A percentile compares a stretch with the other conserved stretches of the same genome.
Conservation (phyloP, 1,284 basidiomycete genomes). For the Agaricales sp. region DNA sequence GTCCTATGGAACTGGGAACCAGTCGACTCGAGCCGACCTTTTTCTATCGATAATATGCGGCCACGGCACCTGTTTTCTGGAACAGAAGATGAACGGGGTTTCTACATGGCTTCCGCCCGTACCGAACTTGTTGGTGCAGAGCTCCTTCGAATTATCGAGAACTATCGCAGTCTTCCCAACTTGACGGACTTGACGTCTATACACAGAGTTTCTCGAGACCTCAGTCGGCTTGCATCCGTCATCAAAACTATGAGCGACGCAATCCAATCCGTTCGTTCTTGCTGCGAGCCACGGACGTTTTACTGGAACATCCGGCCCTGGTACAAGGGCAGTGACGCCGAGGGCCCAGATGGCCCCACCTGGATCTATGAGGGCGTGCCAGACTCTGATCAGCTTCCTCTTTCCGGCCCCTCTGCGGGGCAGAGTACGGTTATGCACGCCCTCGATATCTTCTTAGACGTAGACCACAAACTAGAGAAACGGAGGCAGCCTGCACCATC, state of each 20-base stretch:
- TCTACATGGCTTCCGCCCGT: slow-evolving; percentile 79
- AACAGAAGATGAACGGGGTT: slow-evolving; percentile 77
- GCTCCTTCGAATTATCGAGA: slow-evolving; percentile 82
- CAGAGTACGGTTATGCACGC: slow-evolving; percentile 88
- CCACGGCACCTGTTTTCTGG: slow-evolving; percentile 76
- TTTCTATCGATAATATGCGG: slow-evolving; percentile 52
- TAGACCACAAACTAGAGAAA: slow-evolving; percentile 74
- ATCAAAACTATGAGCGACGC: slow-evolving; percentile 68
- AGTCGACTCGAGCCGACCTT: slow-evolving; percentile 39
- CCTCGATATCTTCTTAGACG: slow-evolving; percentile 71
- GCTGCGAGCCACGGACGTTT: slow-evolving; percentile 82
- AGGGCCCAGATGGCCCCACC: slow-evolving; percentile 37
- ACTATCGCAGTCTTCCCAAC: slow-evolving; percentile 66
- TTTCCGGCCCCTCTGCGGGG: slow-evolving; percentile 88
- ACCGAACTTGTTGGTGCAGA: slow-evolving; percentile 85
- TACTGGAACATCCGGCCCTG: slow-evolving; percentile 90
- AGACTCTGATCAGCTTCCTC: slow-evolving; percentile 43
- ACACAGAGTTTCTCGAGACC: slow-evolving; percentile 63
- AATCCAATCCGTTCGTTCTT: slow-evolving; percentile 60
- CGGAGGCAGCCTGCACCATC: slow-evolving; percentile 64
- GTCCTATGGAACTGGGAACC: slow-evolving; percentile 92
- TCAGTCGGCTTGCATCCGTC: slow-evolving; percentile 58
- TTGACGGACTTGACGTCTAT: slow-evolving; percentile 60
- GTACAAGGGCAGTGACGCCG: slow-evolving; percentile 79
- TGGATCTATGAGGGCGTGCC: slow-evolving; percentile 86